Base-by-base conservation (phyloP, 2,329 filamentous ascomycete species). In the Podosphaera fusca region DNA sequence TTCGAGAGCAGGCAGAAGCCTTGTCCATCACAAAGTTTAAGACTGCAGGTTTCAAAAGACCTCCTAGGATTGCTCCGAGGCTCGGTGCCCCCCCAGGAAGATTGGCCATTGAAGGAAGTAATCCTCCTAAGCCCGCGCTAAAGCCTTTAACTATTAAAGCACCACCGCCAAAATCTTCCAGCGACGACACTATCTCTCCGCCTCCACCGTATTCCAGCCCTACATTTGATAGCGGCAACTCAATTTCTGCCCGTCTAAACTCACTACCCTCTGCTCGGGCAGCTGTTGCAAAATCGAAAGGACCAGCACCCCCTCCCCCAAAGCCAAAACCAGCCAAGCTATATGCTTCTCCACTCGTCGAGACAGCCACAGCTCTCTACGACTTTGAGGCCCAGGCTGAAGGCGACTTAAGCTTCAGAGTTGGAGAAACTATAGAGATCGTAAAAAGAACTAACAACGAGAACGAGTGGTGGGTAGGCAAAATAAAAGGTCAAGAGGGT, bases 381-480 rank as follows among this genome's bases (percentile, higher is more conserved):
- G 92, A 96, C 67, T 98, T 94, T 66, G 87, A 94, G 60, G 92
- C 92, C 4, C 89, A 96, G 68, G 89, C 90, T 0, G 88, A 94
- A 61, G 89, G 89, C 2, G 92, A 98, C 67, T 73, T 98, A 60
- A 94, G 86, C 65, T 98, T 98, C 72, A 78, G 77, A 21, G 81
- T 87, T 0, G 89, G 90, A 4, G 92, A 98, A 60, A 72, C 84
- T 3, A 96, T 98, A 65, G 89, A 96, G 69, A 89, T 98, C 63
- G 69, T 92, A 2, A 77, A 76, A 59, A 78, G 86, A 63, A 94
- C 87, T n/a, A 75, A 78, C 60, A 95, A 95, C 65, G 82, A 87
- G 55, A 96, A 98, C 64, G 92, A 98, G 70, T 98, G 92, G 92
- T 98, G 92, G 92, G 82, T 77, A 7, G 92, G 92, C 42, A 85